Evolutionary conservation across 2,329 filamentous ascomycete species (phyloP).

Genomic region (Verticillium zaregamsianum): DNA sequence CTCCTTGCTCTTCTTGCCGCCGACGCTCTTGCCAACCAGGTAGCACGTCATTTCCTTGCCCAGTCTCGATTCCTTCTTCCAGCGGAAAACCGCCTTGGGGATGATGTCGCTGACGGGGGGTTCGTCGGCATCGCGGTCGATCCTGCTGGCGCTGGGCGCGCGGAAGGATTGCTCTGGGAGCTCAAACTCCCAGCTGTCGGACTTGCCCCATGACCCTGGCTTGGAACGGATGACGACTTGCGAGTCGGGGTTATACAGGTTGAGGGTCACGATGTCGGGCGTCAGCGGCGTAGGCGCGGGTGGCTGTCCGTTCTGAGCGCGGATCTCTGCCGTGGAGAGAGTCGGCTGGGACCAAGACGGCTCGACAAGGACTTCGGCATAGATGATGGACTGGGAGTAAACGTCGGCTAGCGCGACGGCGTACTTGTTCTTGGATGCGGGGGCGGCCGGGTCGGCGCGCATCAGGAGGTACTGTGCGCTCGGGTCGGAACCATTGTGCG

Average conservation of each 20-base stretch:
- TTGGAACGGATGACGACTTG: constrained; percentile 67
- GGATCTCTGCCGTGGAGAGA: constrained; percentile 75
- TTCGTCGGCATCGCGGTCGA: constrained; percentile 65
- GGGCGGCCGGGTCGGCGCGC: constrained; percentile 66
- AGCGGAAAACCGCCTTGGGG: constrained; percentile 79
- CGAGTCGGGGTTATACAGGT: constrained; percentile 93
- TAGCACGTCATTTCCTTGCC: constrained; percentile 87
- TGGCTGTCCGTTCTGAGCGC: constrained; percentile 59
- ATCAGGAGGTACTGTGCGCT: constrained; percentile 76
- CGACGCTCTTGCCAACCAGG: constrained; percentile 72
- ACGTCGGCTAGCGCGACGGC: constrained; percentile 82
- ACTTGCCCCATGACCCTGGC: constrained; percentile 73
- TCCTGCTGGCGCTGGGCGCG: constrained; percentile 68
- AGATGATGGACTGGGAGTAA: constrained; percentile 75
- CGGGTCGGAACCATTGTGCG: constrained; percentile 76
- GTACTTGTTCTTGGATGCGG: constrained; percentile 75
- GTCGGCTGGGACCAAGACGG: constrained; percentile 84
- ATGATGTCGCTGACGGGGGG: constrained; percentile 41
- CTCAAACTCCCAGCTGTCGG: constrained; percentile 85
- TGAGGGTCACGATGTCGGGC: constrained; percentile 75
- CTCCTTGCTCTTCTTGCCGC: constrained; percentile 76
- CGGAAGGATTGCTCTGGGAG: constrained; percentile 84
- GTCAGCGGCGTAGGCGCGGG: constrained; percentile 63
- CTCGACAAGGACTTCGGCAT: constrained; percentile 77
- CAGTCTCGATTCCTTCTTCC: constrained; percentile 83